phyloP scores from a whole-genome alignment of 805 yeast species.

The Metschnikowia reukaufii region DNA sequence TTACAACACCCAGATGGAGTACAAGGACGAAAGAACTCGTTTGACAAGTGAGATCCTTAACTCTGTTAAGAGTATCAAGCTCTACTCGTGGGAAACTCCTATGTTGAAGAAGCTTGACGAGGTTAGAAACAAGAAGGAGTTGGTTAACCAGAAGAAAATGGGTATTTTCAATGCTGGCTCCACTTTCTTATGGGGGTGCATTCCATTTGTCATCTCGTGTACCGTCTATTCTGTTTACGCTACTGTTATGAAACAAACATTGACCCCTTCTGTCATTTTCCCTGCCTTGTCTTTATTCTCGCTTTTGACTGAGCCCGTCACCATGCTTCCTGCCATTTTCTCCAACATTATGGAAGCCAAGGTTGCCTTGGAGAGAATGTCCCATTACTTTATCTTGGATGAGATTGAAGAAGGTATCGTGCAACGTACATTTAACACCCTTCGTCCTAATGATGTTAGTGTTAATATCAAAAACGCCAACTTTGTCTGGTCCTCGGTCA shows the following conservation, averaged over 20 bases:
- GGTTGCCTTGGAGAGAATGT: slow-evolving; percentile 36
- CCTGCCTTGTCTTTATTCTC: slow-evolving; percentile 42
- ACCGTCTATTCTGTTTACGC: slow-evolving; percentile 34
- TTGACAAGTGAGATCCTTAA: slow-evolving; percentile 58
- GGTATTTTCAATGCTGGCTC: slow-evolving; percentile 36
- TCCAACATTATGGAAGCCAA: slow-evolving; percentile 29
- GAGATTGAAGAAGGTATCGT: slow-evolving; percentile 31
- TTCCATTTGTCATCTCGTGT: slow-evolving; percentile 38
- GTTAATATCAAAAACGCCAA: slow-evolving; percentile 50
- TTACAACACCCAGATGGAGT: slow-evolving; percentile 58
- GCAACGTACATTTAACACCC: slow-evolving; percentile 20
- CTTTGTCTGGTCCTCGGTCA: slow-evolving; percentile 48
- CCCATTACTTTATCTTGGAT: slow-evolving; percentile 32
- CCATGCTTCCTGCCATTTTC: slow-evolving; percentile 33
- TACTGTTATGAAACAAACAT: slow-evolving; percentile 22
- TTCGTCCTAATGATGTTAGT: slow-evolving; percentile 24
- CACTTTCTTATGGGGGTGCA: slow-evolving; percentile 37
- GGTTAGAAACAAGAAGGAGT: slow-evolving; percentile 59
- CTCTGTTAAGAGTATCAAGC: slow-evolving; percentile 62
- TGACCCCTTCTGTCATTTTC: slow-evolving; percentile 39
- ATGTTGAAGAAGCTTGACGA: slow-evolving; percentile 52
- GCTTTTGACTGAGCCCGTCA: slow-evolving; percentile 36
- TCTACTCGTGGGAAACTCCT: slow-evolving; percentile 71
- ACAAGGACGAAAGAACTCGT: slow-evolving; percentile 60
- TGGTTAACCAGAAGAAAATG: slow-evolving; percentile 50